phyloP scores from a whole-genome alignment of 371 early-diverging fungal genomes.

The Coemansia sp. region DNA sequence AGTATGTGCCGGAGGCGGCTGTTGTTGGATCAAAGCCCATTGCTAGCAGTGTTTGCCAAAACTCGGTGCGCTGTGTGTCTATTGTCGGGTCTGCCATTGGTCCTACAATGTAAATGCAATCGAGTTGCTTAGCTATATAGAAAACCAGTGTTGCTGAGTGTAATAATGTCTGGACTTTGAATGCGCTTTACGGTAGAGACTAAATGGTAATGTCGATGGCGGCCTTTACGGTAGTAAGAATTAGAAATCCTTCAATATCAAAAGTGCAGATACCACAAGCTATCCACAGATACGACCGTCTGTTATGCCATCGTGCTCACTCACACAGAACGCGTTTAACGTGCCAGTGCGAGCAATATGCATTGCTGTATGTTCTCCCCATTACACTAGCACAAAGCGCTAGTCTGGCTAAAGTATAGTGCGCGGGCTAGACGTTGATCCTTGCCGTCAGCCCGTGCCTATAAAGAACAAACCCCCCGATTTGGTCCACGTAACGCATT shows the following conservation, averaged over 20 bases:
- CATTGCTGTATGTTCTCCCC: background rate
- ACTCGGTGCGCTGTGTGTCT: slow-evolving; percentile 22
- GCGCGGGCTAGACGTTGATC: background rate
- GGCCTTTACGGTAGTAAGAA: slow-evolving; percentile 28
- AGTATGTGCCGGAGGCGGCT: slow-evolving; percentile 40
- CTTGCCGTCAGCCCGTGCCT: background rate
- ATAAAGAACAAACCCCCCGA: background rate
- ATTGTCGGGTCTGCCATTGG: slow-evolving; percentile 13
- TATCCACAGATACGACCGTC: slow-evolving; percentile 14
- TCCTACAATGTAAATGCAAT: background rate
- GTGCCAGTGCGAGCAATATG: background rate
- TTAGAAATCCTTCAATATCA: background rate
- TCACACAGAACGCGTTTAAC: too few species aligned
- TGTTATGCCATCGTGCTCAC: slow-evolving; percentile 15
- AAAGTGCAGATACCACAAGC: background rate
- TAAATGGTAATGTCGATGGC: slow-evolving; percentile 17
- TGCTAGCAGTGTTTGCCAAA: slow-evolving; percentile 45
- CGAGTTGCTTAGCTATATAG: too few species aligned
- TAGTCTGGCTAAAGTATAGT: background rate
- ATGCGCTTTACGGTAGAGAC: background rate
- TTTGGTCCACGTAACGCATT: background rate
- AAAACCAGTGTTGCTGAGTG: too few species aligned
- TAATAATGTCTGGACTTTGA: background rate
- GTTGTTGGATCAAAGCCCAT: slow-evolving; percentile 41
- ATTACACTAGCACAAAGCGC: background rate